phyloP scores from a whole-genome alignment of 768 basidiomycete genomes.

The Cytidiella melzeri region DNA sequence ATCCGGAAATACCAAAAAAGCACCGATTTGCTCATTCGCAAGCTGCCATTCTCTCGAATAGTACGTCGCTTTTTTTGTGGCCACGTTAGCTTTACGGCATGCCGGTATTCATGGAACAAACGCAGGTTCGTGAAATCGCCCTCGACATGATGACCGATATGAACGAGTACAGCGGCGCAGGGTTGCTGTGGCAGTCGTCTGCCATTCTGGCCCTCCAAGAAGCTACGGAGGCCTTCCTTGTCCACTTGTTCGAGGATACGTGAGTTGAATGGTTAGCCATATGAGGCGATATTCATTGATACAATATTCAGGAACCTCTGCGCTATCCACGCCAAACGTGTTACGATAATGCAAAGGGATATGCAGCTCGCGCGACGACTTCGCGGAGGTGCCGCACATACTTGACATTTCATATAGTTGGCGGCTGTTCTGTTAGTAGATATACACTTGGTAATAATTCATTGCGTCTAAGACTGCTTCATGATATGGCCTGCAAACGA shows the following conservation, averaged over 20 bases:
- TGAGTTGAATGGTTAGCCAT: slow-evolving; percentile 41
- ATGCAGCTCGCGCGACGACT: slow-evolving; percentile 95
- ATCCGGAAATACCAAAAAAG: slow-evolving; percentile 93
- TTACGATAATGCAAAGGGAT: slow-evolving; percentile 96
- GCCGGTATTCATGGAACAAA: too few relatives aligned
- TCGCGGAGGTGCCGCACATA: too few relatives aligned
- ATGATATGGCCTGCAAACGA: slow-evolving; percentile 39
- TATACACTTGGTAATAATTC: too few relatives aligned
- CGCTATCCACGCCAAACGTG: slow-evolving; percentile 95
- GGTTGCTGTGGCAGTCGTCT: slow-evolving; percentile 91
- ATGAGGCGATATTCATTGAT: neutral
- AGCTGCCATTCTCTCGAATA: slow-evolving; percentile 87
- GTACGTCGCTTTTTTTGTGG: too few relatives aligned
- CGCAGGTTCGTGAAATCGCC: slow-evolving; percentile 92
- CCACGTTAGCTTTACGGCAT: too few relatives aligned
- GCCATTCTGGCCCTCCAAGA: slow-evolving; percentile 93
- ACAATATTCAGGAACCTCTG: slow-evolving; percentile 72
- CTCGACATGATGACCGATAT: slow-evolving; percentile 81
- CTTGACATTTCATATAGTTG: too few relatives aligned
- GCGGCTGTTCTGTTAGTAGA: too few relatives aligned
- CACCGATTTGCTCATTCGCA: slow-evolving; percentile 82
- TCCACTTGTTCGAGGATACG: slow-evolving; percentile 98
- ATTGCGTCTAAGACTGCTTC: too few relatives aligned
- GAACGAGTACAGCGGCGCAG: slow-evolving; percentile 51
- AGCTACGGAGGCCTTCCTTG: slow-evolving; percentile 90